Evolutionary conservation across 768 basidiomycete species (phyloP).

Genomic region (Trametes coccinea): DNA sequence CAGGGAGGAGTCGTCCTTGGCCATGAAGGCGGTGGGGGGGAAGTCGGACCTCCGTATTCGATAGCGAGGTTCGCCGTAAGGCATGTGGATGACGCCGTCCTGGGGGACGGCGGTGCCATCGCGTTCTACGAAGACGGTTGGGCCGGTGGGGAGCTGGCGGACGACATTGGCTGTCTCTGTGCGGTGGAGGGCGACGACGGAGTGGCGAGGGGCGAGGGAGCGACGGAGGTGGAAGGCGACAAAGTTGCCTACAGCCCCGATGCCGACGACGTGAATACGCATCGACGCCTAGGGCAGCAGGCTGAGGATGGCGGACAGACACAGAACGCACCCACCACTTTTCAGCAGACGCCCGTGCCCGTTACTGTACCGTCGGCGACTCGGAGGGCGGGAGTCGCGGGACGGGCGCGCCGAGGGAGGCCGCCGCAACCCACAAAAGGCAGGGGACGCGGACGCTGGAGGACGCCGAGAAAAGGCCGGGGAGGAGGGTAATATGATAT

Average conservation of each 20-base stretch:
- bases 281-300: constrained; percentile 38
- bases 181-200: constrained; percentile 73
- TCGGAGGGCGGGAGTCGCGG: not conserved
- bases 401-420: constrained; percentile 6
- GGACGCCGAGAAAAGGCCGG: constrained; percentile 8
- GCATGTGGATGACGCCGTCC: constrained; percentile 45
- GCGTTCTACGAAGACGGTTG: constrained; percentile 49
- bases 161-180: constrained; percentile 40
- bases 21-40: constrained; percentile 11
- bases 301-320: not conserved
- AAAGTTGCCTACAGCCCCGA: constrained; percentile 83
- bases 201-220: constrained; percentile 48
- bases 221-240: constrained; percentile 77
- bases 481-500: constrained; percentile 10
- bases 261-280: constrained; percentile 76
- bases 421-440: not conserved
- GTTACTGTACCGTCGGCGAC: too few relatives aligned
- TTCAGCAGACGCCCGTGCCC: not conserved
- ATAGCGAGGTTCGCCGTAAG: not conserved
- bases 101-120: constrained; percentile 45
- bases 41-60: not conserved
- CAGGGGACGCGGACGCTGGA: constrained; percentile 1
- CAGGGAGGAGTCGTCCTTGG: not conserved
- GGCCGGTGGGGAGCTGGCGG: constrained; percentile 36
- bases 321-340: not conserved